These are phyloP conservation scores for Akanthomyces lecanii DNA, from an alignment of 2,329 filamentous ascomycete genomes.

Conservation along the genomic window DNA sequence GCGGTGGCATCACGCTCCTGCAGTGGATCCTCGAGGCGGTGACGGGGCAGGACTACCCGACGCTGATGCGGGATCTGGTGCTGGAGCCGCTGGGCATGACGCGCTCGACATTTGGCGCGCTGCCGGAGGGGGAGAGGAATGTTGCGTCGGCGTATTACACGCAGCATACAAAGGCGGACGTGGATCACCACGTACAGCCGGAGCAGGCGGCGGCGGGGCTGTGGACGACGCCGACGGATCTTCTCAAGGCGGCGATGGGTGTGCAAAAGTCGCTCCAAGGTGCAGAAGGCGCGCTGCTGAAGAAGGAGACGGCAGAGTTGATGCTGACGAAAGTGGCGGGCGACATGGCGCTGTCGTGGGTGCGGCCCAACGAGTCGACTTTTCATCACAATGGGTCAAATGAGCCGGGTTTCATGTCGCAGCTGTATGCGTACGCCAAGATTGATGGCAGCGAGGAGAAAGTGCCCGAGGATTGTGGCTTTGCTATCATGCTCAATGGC, in stretches of 20 bases:
- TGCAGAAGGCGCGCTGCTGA: conserved; percentile 18
- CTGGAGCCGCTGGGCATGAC: conserved; percentile 20
- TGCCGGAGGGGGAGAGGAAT: conserved; percentile 17
- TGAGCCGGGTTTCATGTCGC: conserved; percentile 20
- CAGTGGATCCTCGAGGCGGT: conserved; percentile 19
- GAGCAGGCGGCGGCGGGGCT: conserved; percentile 21
- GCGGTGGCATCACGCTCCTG: conserved; percentile 19
- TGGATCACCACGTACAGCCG: conserved; percentile 14
- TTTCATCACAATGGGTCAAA: conserved; percentile 23
- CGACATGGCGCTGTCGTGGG: conserved; percentile 21
- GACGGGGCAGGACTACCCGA: conserved; percentile 14
- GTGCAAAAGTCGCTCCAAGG: conserved; percentile 21
- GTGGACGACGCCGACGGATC: conserved; percentile 24
- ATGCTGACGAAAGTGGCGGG: conserved; percentile 21
- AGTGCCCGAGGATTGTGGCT: conserved; percentile 20
- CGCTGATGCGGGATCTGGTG: conserved; percentile 17
- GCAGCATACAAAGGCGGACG: conserved; percentile 10
- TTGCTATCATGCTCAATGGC: conserved; percentile 23
- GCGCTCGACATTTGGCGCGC: conserved; percentile 13
- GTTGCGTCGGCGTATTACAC: conserved; percentile 16
- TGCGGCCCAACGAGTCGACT: conserved; percentile 6
- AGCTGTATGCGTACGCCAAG: conserved; percentile 18
- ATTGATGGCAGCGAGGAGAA: not conserved
- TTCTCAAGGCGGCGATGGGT: conserved; percentile 20
- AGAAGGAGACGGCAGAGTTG: conserved; percentile 14